These are phyloP conservation scores for Solanum phureja DNA, from an alignment of 257 asterid genomes.

Conservation along the genomic window DNA sequence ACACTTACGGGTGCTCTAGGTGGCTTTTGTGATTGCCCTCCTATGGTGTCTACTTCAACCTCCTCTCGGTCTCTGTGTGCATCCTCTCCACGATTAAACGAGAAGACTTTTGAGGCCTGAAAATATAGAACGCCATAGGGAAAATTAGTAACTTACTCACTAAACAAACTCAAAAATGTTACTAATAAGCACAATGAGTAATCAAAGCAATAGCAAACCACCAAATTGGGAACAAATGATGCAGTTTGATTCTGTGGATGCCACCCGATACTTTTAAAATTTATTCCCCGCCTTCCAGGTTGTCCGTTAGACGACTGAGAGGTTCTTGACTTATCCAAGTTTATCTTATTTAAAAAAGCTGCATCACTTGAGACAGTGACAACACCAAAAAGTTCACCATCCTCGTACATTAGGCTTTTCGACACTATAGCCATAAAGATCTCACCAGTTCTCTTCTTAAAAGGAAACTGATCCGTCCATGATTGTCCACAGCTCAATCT, in stretches of 20 bases:
- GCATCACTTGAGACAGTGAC: conserved; percentile 73
- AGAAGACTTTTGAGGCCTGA: conserved; percentile 52
- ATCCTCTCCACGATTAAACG: conserved; percentile 21
- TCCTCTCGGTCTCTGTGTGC: conserved; percentile 18
- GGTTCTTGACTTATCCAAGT: conserved; percentile 2
- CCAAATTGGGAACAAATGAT: conserved; percentile 58
- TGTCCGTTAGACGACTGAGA: conserved; percentile 10
- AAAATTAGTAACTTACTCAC: background rate
- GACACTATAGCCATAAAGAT: conserved; percentile 56
- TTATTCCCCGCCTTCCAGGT: conserved; percentile 18
- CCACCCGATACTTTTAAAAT: conserved; percentile 26
- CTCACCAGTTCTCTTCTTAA: conserved; percentile 45
- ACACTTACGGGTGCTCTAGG: conserved; percentile 53
- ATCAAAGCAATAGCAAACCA: conserved; percentile 24
- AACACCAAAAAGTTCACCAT: conserved; percentile 47
- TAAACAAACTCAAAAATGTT: background rate
- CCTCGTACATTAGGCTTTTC: conserved; percentile 56
- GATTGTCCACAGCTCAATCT: conserved; percentile 31
- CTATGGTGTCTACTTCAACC: conserved; percentile 18
- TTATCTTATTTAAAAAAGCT: conserved; percentile 30
- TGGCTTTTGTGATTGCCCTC: conserved; percentile 39
- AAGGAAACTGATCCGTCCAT: conserved; percentile 76
- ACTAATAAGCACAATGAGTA: background rate
- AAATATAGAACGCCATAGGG: background rate
- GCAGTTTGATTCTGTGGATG: conserved; percentile 26